Conservation (phyloP, 495 filamentous ascomycete genomes). For the Penicillium ucsense region DNA sequence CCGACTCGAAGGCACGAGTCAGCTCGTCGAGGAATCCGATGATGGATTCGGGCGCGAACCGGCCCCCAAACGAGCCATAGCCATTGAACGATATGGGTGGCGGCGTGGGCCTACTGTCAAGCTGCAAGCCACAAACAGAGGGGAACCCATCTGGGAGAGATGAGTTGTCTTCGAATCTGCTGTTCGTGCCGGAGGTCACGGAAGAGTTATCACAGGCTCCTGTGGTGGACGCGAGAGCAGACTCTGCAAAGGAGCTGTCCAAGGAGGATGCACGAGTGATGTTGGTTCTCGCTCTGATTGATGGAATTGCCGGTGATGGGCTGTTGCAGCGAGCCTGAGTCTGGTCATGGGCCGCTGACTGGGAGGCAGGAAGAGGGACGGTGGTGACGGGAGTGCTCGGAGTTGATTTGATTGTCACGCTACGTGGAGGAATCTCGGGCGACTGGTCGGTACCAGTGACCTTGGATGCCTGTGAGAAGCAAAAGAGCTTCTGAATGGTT, state of each 20-base stretch:
- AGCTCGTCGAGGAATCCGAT: slow-evolving; percentile 23
- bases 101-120: slow-evolving; percentile 14
- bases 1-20: slow-evolving; percentile 19
- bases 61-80: slow-evolving; percentile 24
- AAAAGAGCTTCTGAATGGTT: slow-evolving; percentile 11
- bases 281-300: neutral
- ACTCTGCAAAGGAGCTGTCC: slow-evolving; percentile 9
- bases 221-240: slow-evolving; percentile 7
- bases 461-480: slow-evolving; percentile 3
- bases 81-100: slow-evolving; percentile 16
- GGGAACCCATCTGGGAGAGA: slow-evolving; percentile 7
- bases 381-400: neutral
- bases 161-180: slow-evolving; percentile 3
- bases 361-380: slow-evolving; percentile 1
- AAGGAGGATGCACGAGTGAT: slow-evolving; percentile 6
- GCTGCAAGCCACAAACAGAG: slow-evolving; percentile 17
- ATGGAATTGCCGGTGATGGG: neutral
- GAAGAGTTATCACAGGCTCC: slow-evolving; percentile 8
- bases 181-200: slow-evolving; percentile 1
- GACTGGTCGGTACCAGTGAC: neutral
- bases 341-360: neutral
- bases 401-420: no score
- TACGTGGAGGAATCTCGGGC: neutral
- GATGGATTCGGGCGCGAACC: slow-evolving; percentile 24
- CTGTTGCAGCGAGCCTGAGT: neutral